Percentiles rank a stretch among this genome's conserved stretches.
Conservation (phyloP, 2,329 filamentous ascomycete genomes). For the Colletotrichum echinochloae region DNA sequence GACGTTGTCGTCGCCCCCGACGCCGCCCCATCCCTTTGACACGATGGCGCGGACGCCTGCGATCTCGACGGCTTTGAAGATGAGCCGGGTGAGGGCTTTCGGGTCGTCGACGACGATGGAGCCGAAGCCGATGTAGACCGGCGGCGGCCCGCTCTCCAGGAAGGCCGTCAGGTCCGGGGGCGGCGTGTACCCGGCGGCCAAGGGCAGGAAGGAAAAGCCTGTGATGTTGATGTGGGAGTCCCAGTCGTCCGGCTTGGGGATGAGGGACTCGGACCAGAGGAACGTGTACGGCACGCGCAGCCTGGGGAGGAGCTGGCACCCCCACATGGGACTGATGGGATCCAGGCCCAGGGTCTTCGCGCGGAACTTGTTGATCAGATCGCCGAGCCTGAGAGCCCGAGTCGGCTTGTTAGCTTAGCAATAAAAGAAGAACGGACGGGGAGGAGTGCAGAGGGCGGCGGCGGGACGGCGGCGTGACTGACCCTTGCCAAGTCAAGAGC, state of each 20-base stretch:
- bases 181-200: slow-evolving; percentile 65
- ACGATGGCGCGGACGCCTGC: slow-evolving; percentile 71
- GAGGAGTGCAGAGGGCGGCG: too few relatives aligned
- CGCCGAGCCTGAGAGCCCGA: slow-evolving; percentile 63
- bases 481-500: slow-evolving; percentile 80
- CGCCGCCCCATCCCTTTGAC: slow-evolving; percentile 73
- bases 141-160: slow-evolving; percentile 66
- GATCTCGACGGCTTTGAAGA: slow-evolving; percentile 68
- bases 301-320: slow-evolving; percentile 71
- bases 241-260: slow-evolving; percentile 76
- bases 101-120: slow-evolving; percentile 75
- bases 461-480: slow-evolving; percentile 14
- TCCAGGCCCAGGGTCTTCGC: slow-evolving; percentile 72
- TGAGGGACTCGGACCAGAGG: slow-evolving; percentile 75
- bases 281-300: slow-evolving; percentile 76
- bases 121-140: slow-evolving; percentile 76
- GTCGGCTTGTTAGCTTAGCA: slow-evolving; percentile 20
- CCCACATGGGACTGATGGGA: slow-evolving; percentile 73
- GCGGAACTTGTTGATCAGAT: slow-evolving; percentile 78
- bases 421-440: background rate
- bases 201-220: slow-evolving; percentile 71
- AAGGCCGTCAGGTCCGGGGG: slow-evolving; percentile 65
- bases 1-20: slow-evolving; percentile 59
- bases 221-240: slow-evolving; percentile 68
- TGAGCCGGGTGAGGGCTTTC: slow-evolving; percentile 65